Evolutionary conservation across 129 eudicot species (phyloP).

Genomic region (Saussurea involucrata): DNA sequence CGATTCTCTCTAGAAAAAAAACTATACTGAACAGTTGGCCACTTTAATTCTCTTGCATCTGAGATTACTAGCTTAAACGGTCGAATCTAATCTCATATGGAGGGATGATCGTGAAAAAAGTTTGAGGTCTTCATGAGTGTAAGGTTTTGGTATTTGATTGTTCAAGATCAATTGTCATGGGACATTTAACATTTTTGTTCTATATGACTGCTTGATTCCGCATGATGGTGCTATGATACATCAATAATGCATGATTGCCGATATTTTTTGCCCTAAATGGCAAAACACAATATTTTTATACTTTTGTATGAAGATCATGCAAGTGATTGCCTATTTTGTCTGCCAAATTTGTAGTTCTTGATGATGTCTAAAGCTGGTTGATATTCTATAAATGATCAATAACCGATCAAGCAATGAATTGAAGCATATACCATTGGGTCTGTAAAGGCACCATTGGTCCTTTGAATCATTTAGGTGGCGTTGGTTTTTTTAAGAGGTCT

Average conservation of each 20-base stretch:
- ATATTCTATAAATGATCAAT: not conserved
- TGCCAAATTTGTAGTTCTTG: not conserved
- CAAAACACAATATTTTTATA: not conserved
- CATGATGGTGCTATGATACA: not conserved
- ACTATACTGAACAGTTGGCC: too few species aligned
- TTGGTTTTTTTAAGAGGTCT: too few species aligned
- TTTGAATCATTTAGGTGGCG: constrained; percentile 9
- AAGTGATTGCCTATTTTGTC: not conserved
- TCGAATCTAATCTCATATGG: constrained; percentile 3
- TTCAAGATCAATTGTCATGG: not conserved
- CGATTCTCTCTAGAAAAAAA: too few species aligned
- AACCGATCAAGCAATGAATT: not conserved
- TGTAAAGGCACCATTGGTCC: not conserved
- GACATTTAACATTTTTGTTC: not conserved
- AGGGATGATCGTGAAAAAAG: not conserved
- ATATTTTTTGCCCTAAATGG: not conserved
- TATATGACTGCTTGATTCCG: not conserved
- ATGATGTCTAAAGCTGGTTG: not conserved
- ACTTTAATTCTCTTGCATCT: too few species aligned
- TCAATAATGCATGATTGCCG: not conserved
- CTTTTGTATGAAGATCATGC: not conserved
- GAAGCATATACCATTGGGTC: not conserved
- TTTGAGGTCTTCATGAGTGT: not conserved
- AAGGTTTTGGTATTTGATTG: not conserved
- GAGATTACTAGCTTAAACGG: not conserved